Evolutionary conservation across 768 basidiomycete genomes (phyloP), one percentile per base, ranked within the genome.

Genomic region (Tricholoma furcatifolium): DNA sequence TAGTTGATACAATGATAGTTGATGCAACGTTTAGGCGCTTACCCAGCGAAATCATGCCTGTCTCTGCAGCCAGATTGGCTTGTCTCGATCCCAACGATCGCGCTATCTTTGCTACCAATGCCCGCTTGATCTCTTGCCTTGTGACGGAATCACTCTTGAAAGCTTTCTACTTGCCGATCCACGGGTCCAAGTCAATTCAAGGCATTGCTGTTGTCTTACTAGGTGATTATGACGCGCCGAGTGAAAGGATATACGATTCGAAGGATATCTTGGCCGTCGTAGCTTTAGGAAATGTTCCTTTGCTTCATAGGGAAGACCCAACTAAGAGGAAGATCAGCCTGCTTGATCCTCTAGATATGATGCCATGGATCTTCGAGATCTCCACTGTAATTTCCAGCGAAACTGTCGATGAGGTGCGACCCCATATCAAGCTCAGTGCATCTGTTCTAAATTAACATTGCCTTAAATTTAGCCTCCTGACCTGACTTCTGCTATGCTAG

Each of bases 271-370:
- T 82, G 15, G 76, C 76, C n/a, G 60, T 82, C 39, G 63, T 81
- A 35, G 74, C 77, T 27, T 67, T 84, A 44, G 70, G 65, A 18
- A 67, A 78, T 55, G 56, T 71, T 23, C 82, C 82, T 15, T 64
- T 84, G 12, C 73, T 81, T 60, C 74, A 72, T 53, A 66, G 71
- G 47, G 68, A 71, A 49, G 59, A 56, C 12, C 47, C 59, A 9
- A 65, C 64, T 43, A 68, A 65, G n/a, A 66, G 58, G 24, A 72
- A 72, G 54, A 79, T 82, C 20, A 74, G 74, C 5, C 67, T 82
- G 9, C 66, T 83, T 20, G 81, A 83, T 64, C 82, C 81, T 27
- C 62, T 79, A 41, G 82, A 83, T 61, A 80, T 82, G 78, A 47
- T 73, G 51, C 74, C 78, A 2, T 43, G 73, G 17, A 68, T 79